A percentile compares a stretch with the other conserved stretches of the same genome.
phyloP scores from a whole-genome alignment of 2,329 filamentous ascomycete genomes.

The Aspergillus piperis region DNA sequence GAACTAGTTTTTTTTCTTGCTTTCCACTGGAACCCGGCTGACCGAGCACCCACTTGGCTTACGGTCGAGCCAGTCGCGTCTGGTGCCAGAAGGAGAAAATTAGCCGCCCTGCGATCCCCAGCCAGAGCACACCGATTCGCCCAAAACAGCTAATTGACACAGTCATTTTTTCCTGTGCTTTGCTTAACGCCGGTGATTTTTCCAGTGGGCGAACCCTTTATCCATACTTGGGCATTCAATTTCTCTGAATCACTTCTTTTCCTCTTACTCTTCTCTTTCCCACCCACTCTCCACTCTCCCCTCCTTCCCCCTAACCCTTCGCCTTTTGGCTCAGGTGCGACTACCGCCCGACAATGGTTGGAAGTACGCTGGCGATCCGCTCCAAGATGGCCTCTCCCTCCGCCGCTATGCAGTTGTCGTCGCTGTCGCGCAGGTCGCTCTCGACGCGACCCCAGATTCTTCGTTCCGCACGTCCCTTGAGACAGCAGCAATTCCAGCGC shows the following conservation, averaged over 20 bases:
- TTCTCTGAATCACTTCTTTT: conserved; percentile 13
- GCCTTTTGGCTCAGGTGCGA: conserved; percentile 24
- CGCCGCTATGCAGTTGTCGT: conserved; percentile 37
- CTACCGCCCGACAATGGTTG: conserved; percentile 35
- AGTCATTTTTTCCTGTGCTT: conserved; percentile 16
- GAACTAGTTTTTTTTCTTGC: no score
- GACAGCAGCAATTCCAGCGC: conserved; percentile 34
- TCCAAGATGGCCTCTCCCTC: conserved; percentile 34
- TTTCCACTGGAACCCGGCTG: background rate
- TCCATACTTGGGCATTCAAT: background rate
- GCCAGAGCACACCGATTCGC: conserved; percentile 37
- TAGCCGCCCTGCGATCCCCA: conserved; percentile 8
- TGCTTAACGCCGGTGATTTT: conserved; percentile 16
- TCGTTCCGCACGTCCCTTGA: conserved; percentile 31
- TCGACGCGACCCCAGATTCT: conserved; percentile 30
- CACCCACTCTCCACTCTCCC: conserved; percentile 13
- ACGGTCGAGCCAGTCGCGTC: conserved; percentile 6
- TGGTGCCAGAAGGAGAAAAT: conserved; percentile 13
- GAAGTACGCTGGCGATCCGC: conserved; percentile 37
- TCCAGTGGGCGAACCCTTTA: conserved; percentile 14
- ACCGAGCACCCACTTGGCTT: background rate
- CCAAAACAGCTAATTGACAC: conserved; percentile 34
- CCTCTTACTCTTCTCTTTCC: conserved; percentile 15
- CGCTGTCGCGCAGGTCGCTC: conserved; percentile 41
- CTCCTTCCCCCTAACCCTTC: conserved; percentile 10